Evolutionary conservation across 371 early-diverging fungal species (phyloP), one percentile per base, ranked within the genome.

Genomic region (Mucor piriformis): DNA sequence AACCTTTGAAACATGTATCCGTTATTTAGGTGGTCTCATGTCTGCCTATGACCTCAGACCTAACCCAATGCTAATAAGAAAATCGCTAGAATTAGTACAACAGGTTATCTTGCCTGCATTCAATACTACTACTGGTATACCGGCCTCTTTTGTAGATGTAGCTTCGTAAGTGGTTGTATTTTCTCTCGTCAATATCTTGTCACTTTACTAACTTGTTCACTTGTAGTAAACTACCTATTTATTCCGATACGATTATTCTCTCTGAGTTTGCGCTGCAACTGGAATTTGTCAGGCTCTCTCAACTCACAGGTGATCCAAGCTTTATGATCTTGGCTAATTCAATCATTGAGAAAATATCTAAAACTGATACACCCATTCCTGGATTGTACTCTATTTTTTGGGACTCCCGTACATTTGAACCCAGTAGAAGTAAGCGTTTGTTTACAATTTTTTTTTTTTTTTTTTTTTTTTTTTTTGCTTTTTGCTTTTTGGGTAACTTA

Each of bases 211-310:
- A n/a, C n/a, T n/a, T n/a, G n/a, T n/a, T n/a, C n/a, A n/a, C n/a
- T n/a, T n/a, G n/a, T 37, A 67, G 67, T 29, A 49, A 54, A 15
- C 29, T 24, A 18, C 64, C 72, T 10, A 27, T 55, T 7, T 57
- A 47, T 3, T 66, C 71, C 18, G 57, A 64, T 50, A 74, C 57
- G 62, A 81, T 73, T 34, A 89, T 79, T 16, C 52, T 95, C 7
- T 94, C 97, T 3, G 96, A 95, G 64, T 94, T 90, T 23, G 91
- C 95, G 0, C 63, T 97, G 34, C 84, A 95, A 57, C 65, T 98
- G 16, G 99, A 98, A 69, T 87, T 94, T 66, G 92, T 91, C 43
- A 82, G 88, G 20, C 70, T 98, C 21, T 81, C 85, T 21, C 83
- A 92, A 51, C 51, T 95, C 12, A 93, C 92, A 1, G 85, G 85